A percentile compares a stretch with the other conserved stretches of the same genome.
phyloP scores from a whole-genome alignment of 805 yeast species.

The Starmerella apicola region DNA sequence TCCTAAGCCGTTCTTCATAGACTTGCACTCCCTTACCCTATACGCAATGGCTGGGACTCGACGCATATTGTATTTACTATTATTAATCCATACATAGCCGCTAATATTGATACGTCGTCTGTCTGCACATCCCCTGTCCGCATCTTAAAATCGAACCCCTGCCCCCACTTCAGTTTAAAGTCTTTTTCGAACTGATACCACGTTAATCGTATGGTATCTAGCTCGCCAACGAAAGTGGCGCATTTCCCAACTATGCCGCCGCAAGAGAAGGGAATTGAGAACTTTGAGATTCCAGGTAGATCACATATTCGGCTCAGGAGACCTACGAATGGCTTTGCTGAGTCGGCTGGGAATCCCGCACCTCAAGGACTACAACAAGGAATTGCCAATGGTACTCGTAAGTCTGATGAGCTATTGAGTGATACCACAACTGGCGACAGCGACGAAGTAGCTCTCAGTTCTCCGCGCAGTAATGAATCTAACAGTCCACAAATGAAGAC shows the following conservation, averaged over 20 bases:
- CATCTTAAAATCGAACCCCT: background rate
- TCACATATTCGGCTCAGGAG: background rate
- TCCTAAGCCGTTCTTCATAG: no score
- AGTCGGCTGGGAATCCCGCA: no score
- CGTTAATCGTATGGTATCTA: constrained; percentile 2
- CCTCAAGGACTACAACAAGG: no score
- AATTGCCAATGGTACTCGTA: no score
- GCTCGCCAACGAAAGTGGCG: constrained; percentile 7
- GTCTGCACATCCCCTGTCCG: background rate
- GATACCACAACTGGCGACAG: background rate
- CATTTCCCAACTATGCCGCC: background rate
- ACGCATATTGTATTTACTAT: no score
- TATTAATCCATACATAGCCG: no score
- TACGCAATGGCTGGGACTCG: no score
- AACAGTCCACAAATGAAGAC: background rate
- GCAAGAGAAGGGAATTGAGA: background rate
- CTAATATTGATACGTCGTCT: background rate
- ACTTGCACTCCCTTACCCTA: no score
- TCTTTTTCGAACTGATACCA: background rate
- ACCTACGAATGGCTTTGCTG: no score
- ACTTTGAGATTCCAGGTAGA: background rate
- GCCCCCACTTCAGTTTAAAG: constrained; percentile 1
- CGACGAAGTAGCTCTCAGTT: background rate
- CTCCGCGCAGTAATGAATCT: background rate
- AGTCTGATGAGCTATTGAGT: no score